Base-by-base conservation (phyloP, 768 basidiomycete species). In the Tulasnella sp. region DNA sequence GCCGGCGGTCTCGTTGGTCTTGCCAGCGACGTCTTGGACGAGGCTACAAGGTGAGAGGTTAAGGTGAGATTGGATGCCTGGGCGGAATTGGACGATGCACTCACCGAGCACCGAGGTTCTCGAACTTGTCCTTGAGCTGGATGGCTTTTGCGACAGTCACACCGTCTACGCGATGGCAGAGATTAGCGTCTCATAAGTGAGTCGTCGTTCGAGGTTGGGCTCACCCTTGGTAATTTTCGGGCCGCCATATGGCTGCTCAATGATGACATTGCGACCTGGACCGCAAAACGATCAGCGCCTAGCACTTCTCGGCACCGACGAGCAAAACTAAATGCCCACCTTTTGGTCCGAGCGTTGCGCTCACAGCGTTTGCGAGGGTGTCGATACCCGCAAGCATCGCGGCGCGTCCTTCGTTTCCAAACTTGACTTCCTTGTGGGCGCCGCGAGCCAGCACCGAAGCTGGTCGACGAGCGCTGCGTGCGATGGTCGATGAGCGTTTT, bases 71-170 rank as follows among this genome's bases (percentile, higher is more conserved):
- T 12, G 16, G 62, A n/a, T 32, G 17, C 17, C 17, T 16, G 44
- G 39, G 42, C 35, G 42, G 19, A 32, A 44, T 41, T 12, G 64
- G n/a, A 7, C n/a, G 7, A 67, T 75, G 42, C 8, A 80, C 89
- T 76, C 81, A 95, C 94, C 94, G 91, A 78, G 95, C 95, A 79
- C 95, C 95, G 72, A 98, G 91, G 85, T 98, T 98, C 85, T 98
- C 94, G 79, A 98, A 98, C 82, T 95, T 97, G 88, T 98, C 94
- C 83, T 98, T 89, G 77, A 98, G 86, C 5, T 88, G 84, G 76
- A 99, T 94, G 41, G 94, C 84, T 84, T 98, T 99, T 73, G 96
- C 96, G 42, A 98, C 96, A 34, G 95, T 96, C 22, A 97, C 96
- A 88, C 95, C 96, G 80, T 98, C 94, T 93, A 68, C 0, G 37